These are phyloP conservation scores for Rutstroemia sp. DNA, from an alignment of 2,329 filamentous ascomycete species.

Conservation along the genomic window DNA sequence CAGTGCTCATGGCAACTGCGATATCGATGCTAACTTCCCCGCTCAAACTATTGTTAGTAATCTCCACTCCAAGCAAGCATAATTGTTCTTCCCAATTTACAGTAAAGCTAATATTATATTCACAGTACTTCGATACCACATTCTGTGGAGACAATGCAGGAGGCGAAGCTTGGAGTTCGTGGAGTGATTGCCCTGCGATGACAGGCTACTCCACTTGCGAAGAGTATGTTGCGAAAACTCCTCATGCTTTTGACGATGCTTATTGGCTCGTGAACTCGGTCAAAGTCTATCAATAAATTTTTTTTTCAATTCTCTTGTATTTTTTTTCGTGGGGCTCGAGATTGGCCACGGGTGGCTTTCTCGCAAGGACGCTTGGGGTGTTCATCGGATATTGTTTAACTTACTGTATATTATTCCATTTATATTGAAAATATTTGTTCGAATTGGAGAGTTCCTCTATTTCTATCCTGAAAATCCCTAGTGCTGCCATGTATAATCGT, in stretches of 20 bases:
- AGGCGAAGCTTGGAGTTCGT: constrained; percentile 38
- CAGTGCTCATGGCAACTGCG: constrained; percentile 46
- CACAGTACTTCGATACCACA: constrained; percentile 58
- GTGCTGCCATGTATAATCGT: background rate
- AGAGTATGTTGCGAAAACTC: constrained; percentile 65
- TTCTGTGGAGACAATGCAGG: constrained; percentile 88
- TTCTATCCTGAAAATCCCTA: background rate
- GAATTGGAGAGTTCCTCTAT: too few species aligned
- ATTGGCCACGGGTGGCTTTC: too few species aligned
- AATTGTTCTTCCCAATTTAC: background rate
- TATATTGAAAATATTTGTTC: background rate
- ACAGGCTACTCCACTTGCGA: constrained; percentile 64
- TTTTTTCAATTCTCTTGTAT: background rate
- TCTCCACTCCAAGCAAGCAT: background rate
- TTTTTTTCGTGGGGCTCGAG: background rate
- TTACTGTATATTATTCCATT: background rate
- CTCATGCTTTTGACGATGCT: constrained; percentile 60
- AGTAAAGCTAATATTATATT: background rate
- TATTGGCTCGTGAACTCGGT: constrained; percentile 73
- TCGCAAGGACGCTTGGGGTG: too few species aligned
- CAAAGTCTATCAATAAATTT: constrained; percentile 47
- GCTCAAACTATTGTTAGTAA: constrained; percentile 59
- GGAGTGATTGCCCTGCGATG: constrained; percentile 38
- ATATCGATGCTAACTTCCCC: constrained; percentile 62
- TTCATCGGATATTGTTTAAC: too few species aligned